A percentile compares a stretch with the other conserved stretches of the same genome.
Evolutionary conservation across 257 asterid genomes (phyloP).

Genomic region (Dorcoceras hygrometricum): DNA sequence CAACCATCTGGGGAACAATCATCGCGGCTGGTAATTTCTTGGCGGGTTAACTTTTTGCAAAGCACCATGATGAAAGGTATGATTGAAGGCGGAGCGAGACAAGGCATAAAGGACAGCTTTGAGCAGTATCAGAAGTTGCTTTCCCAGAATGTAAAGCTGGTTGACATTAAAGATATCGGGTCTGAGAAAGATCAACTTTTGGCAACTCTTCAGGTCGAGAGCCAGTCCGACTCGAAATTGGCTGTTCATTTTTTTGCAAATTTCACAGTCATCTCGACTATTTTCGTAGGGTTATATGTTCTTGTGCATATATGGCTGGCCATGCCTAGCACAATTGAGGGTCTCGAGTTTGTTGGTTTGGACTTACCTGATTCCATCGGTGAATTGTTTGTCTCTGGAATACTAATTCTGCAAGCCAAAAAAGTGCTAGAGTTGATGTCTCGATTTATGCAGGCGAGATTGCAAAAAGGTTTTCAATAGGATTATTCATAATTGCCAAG

Average conservation of each 20-base stretch:
- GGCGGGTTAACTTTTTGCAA: conserved; percentile 87
- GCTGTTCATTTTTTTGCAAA: conserved; percentile 87
- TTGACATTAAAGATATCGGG: conserved; percentile 62
- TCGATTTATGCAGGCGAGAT: conserved; percentile 91
- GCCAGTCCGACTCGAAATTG: conserved; percentile 75
- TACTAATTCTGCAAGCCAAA: conserved; percentile 88
- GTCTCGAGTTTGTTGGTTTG: conserved; percentile 93
- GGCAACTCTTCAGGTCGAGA: conserved; percentile 80
- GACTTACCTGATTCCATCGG: conserved; percentile 98
- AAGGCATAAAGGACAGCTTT: conserved; percentile 89
- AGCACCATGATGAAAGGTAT: conserved; percentile 91
- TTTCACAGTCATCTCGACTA: conserved; percentile 66
- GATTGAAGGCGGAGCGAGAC: conserved; percentile 92
- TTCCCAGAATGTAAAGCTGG: conserved; percentile 73
- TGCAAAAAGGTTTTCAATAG: conserved; percentile 60
- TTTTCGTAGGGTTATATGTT: conserved; percentile 61
- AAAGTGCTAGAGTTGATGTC: conserved; percentile 74
- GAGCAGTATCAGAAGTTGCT: conserved; percentile 64
- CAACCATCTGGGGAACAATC: conserved; percentile 80
- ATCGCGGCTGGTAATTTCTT: conserved; percentile 71
- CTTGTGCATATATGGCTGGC: conserved; percentile 69
- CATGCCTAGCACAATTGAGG: conserved; percentile 72
- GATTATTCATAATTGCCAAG: conserved; percentile 7
- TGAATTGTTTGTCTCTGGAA: conserved; percentile 79
- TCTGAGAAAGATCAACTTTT: conserved; percentile 87